Conservation (phyloP, 306 rosid species). For the Carpinus viminea region DNA sequence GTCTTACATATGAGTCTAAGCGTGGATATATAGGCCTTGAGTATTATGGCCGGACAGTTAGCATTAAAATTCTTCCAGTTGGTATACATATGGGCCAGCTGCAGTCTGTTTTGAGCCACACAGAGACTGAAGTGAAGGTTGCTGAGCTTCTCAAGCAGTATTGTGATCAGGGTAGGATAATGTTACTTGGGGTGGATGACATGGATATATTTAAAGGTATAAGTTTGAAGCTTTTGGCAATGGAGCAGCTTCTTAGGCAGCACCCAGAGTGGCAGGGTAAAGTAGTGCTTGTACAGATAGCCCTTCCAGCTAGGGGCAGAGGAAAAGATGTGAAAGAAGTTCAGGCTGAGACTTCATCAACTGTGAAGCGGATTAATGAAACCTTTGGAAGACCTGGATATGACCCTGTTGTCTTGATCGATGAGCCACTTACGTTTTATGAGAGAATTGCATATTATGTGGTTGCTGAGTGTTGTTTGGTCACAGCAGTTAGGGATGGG, state of each 20-base stretch:
- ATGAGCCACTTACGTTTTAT: slow-evolving; percentile 62
- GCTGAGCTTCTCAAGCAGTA: slow-evolving; percentile 54
- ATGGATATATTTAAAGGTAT: slow-evolving; percentile 91
- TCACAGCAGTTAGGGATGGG: slow-evolving; percentile 87
- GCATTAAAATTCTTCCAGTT: slow-evolving; percentile 82
- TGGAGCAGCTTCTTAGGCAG: slow-evolving; percentile 79
- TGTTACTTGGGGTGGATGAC: slow-evolving; percentile 85
- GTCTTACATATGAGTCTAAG: slow-evolving; percentile 72
- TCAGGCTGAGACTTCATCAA: slow-evolving; percentile 58
- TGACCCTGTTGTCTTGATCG: slow-evolving; percentile 70
- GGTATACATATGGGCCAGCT: slow-evolving; percentile 88
- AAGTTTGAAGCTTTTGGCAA: slow-evolving; percentile 78
- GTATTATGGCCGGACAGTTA: slow-evolving; percentile 82
- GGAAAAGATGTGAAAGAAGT: slow-evolving; percentile 80
- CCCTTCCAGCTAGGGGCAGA: slow-evolving; percentile 79
- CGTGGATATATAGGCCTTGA: slow-evolving; percentile 82
- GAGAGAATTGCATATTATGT: slow-evolving; percentile 80
- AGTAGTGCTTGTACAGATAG: slow-evolving; percentile 84
- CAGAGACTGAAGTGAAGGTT: slow-evolving; percentile 61
- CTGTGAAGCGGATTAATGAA: slow-evolving; percentile 65
- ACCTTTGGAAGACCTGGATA: slow-evolving; percentile 68
- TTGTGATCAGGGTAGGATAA: slow-evolving; percentile 45
- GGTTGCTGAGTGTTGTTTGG: slow-evolving; percentile 83
- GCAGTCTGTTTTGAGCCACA: slow-evolving; percentile 56
- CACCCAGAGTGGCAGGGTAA: slow-evolving; percentile 62